Evolutionary conservation across 129 eudicot genomes (phyloP), one percentile per base, ranked within the genome.

Genomic region (Chrysanthemum seticuspe): DNA sequence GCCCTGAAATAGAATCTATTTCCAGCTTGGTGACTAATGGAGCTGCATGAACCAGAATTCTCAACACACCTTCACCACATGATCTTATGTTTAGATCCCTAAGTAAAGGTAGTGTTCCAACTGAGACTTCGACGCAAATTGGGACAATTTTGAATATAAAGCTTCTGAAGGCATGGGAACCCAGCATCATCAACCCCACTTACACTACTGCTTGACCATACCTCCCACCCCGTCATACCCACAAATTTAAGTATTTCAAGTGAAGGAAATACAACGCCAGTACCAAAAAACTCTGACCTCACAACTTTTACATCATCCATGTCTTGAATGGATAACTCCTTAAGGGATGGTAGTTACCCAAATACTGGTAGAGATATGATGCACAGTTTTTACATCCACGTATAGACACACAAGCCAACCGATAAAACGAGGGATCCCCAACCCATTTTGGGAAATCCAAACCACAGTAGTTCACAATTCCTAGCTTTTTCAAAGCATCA

Each of bases 171-270:
- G 66, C 56, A 53, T 49, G 79, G 79, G 19, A 74, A 74, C 36
- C 45, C 65, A 75, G 21, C 21, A 19, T 19, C 21, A 19, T 19
- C 21, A 19, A 66, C 72, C 65, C 47, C n/a, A 3, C 50, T 13
- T 23, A 19, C 21, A 19, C 21, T 19, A 19, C 67, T 67, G 27
- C 21, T 57, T 55, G 60, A 44, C 90, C 90, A 85, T 45, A 55
- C 68, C 65, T 68, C 63, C 87, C 85, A 82, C 50, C 67, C 67
- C 0, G 61, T 13, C 90, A 85, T 85, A 65, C 60, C 3, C 4
- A 2, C 18, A 25, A 85, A 82, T n/a, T 78, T 5, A 53, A 82
- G 63, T 21, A 47, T 48, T 74, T 82, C 79, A 48, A 82, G 83
- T 63, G 74, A 66, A 10, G 80, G 79, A 18, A 81, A 83, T n/a